Evolutionary conservation across 1,139 yeast genomes (phyloP).

Genomic region (Yamadazyma kanchanaburiensis): DNA sequence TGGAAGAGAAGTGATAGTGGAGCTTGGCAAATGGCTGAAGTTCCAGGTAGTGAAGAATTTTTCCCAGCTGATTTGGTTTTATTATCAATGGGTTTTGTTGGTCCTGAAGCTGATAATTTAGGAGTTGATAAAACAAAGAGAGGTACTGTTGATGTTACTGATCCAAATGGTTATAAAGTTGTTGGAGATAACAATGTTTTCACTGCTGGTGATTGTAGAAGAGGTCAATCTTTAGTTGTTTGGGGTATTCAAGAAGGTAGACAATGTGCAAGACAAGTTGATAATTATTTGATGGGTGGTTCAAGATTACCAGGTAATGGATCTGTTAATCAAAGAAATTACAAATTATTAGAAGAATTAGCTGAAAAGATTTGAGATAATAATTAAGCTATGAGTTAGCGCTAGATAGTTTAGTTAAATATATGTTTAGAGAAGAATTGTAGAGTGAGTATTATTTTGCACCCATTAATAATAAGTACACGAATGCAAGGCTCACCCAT

Average conservation of each 20-base stretch:
- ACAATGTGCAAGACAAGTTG: constrained; percentile 96
- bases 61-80: constrained; percentile 94
- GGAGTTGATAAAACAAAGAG: constrained; percentile 73
- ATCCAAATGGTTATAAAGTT: constrained; percentile 70
- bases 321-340: constrained; percentile 81
- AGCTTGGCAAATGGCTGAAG: constrained; percentile 99
- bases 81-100: constrained; percentile 95
- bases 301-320: constrained; percentile 93
- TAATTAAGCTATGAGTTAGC: neutral
- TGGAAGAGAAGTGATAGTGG: constrained; percentile 96
- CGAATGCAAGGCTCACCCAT: too few relatives aligned
- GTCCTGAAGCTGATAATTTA: constrained; percentile 86
- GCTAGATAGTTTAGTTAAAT: neutral
- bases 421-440: neutral
- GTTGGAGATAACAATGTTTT: constrained; percentile 60
- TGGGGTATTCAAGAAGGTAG: constrained; percentile 99
- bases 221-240: constrained; percentile 96
- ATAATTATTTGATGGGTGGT: constrained; percentile 69
- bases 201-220: constrained; percentile 98
- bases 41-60: constrained; percentile 90
- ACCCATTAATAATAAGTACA: too few relatives aligned
- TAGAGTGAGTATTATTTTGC: too few relatives aligned
- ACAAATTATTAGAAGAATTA: constrained; percentile 66
- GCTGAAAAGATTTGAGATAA: constrained; percentile 51
- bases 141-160: constrained; percentile 77